These are phyloP conservation scores for Corymbia citriodora DNA, from an alignment of 441 rosid genomes.

Conservation along the genomic window DNA sequence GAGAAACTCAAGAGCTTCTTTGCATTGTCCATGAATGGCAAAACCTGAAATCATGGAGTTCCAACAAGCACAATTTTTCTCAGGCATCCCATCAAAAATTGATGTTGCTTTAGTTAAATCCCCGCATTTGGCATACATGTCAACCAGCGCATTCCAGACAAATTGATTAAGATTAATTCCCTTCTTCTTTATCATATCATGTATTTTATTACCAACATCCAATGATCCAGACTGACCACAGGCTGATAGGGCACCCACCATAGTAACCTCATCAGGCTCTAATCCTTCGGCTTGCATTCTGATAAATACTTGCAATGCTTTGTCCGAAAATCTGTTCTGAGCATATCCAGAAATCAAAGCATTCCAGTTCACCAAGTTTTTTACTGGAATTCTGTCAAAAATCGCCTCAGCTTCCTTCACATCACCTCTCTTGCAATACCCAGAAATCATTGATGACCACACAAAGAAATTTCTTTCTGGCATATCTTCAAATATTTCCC, in stretches of 20 bases:
- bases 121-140: slow-evolving; percentile 40
- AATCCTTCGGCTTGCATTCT: slow-evolving; percentile 36
- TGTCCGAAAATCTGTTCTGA: slow-evolving; percentile 13
- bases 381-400: slow-evolving; percentile 23
- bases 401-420: slow-evolving; percentile 27
- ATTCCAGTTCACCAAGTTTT: slow-evolving; percentile 50
- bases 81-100: slow-evolving; percentile 44
- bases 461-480: slow-evolving; percentile 33
- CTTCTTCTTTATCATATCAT: slow-evolving; percentile 14
- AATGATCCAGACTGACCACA: slow-evolving; percentile 44
- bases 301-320: slow-evolving; percentile 19
- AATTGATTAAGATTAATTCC: slow-evolving; percentile 31
- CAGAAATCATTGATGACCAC: slow-evolving; percentile 46
- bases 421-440: slow-evolving; percentile 31
- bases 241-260: slow-evolving; percentile 41
- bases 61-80: slow-evolving; percentile 41
- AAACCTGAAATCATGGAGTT: slow-evolving; percentile 33
- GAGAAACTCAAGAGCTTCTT: slow-evolving; percentile 21
- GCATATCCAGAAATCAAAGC: slow-evolving; percentile 37
- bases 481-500: slow-evolving; percentile 27
- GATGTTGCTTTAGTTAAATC: slow-evolving; percentile 36
- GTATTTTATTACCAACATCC: slow-evolving; percentile 39
- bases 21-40: slow-evolving; percentile 19
- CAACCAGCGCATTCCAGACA: slow-evolving; percentile 33
- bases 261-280: slow-evolving; percentile 37